Base-by-base conservation (phyloP, 495 filamentous ascomycete genomes). In the Jackrogersella multiformis region DNA sequence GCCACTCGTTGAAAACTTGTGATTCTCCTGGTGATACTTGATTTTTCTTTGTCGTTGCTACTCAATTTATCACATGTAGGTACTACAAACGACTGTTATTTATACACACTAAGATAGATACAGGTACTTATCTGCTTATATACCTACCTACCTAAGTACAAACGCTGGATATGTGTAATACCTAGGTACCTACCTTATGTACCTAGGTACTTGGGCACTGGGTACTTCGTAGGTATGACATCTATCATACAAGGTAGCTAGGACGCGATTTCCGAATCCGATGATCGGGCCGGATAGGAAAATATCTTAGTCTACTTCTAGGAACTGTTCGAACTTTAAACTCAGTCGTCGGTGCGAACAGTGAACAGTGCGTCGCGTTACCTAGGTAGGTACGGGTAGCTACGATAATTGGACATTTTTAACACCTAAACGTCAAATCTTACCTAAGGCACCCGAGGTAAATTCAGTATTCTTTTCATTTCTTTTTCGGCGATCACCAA, bases 261-360 rank as follows among this genome's bases (percentile, higher is more conserved):
- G 24, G 48, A 24, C 51, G 26, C 53, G 57, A 63, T n/a, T 62
- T 51, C 59, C 59, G 32, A 34, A 68, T 68, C 59, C 66, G 66
- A 68, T 60, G 59, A 59, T 64, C 66, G 66, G 66, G 10, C 55
- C 53, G 66, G 59, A 63, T 59, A 64, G 44, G 63, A 48, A 56
- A 55, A 58, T 45, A 46, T 26, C 42, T 56, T 61, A 42, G 46
- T 56, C 32, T 51, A 42, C 20, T 18, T 21, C 5, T 51, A 51
- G 53, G 52, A 30, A 57, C 36, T 30, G 53, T 15, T 56, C 23
- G 38, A 62, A 53, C 38, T 18, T 68, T 46, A 59, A 67, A 23
- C 36, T 56, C 21, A 44, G 42, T 45, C 35, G 49, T 39, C 36
- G 46, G 20, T 52, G 58, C 53, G 58, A 58, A 62, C 57, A 68